A percentile compares a stretch with the other conserved stretches of the same genome.
Conservation (phyloP, 2,329 filamentous ascomycete species). For the Apiospora arundinis region DNA sequence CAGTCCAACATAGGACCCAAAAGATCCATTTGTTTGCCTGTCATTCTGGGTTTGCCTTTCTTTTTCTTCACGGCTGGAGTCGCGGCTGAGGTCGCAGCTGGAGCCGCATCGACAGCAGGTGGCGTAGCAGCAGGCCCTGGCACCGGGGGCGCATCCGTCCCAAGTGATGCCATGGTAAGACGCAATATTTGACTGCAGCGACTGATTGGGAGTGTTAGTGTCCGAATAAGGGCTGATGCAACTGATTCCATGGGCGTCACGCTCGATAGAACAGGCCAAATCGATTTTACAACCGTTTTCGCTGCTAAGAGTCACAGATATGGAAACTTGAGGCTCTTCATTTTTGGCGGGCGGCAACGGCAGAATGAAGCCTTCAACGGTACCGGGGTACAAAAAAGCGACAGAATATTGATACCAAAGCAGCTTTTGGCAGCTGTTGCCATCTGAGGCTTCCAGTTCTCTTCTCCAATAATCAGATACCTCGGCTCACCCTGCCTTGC, state of each 20-base stretch:
- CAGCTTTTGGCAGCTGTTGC: neutral
- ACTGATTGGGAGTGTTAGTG: neutral
- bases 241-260: neutral
- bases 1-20: slow-evolving; percentile 36
- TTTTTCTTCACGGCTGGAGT: slow-evolving; percentile 21
- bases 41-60: slow-evolving; percentile 25
- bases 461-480: neutral
- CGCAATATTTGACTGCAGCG: neutral
- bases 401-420: no score
- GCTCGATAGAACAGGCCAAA: neutral
- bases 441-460: neutral
- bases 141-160: slow-evolving; percentile 2
- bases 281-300: neutral
- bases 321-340: slow-evolving; percentile 3
- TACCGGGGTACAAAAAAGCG: slow-evolving; percentile 3
- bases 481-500: neutral
- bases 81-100: slow-evolving; percentile 2
- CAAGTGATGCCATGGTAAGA: slow-evolving; percentile 4
- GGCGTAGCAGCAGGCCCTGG: neutral
- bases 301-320: slow-evolving; percentile 11
- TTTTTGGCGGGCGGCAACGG: slow-evolving; percentile 7
- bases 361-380: slow-evolving; percentile 11
- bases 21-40: slow-evolving; percentile 24
- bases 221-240: neutral
- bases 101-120: slow-evolving; percentile 19